These are phyloP conservation scores for Suhomyces guaymorum DNA, from an alignment of 1,139 yeast species.

Conservation along the genomic window DNA sequence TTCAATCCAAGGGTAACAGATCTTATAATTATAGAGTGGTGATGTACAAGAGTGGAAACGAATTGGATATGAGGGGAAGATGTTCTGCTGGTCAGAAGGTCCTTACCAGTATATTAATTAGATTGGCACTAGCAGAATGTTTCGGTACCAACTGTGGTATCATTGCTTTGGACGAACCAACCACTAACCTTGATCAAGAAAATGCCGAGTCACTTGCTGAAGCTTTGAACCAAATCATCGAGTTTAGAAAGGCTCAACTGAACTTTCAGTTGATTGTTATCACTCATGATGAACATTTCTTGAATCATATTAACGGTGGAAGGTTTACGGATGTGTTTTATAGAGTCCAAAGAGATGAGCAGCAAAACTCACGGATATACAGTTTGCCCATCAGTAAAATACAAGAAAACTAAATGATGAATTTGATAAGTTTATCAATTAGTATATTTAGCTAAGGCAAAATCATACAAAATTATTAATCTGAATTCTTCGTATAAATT, in stretches of 20 bases:
- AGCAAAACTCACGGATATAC: slow-evolving; percentile 72
- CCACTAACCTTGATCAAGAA: slow-evolving; percentile 89
- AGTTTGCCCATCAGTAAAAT: slow-evolving; percentile 45
- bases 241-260: slow-evolving; percentile 69
- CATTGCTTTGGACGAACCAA: slow-evolving; percentile 96
- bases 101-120: slow-evolving; percentile 84
- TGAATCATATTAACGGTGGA: slow-evolving; percentile 81
- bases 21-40: slow-evolving; percentile 92
- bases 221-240: slow-evolving; percentile 75
- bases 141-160: slow-evolving; percentile 95
- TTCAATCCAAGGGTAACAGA: slow-evolving; percentile 58
- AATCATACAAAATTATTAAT: too few species aligned
- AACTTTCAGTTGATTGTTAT: slow-evolving; percentile 94
- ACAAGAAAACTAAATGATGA: slow-evolving; percentile 29
- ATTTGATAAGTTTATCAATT: too few species aligned
- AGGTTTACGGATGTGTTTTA: slow-evolving; percentile 89
- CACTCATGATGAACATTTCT: slow-evolving; percentile 92
- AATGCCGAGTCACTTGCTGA: slow-evolving; percentile 86
- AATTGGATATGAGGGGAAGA: slow-evolving; percentile 95
- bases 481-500: too few species aligned
- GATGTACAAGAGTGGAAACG: slow-evolving; percentile 90
- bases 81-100: slow-evolving; percentile 99
- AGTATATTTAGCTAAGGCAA: too few species aligned
- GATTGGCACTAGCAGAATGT: slow-evolving; percentile 92
- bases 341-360: slow-evolving; percentile 75